These are phyloP conservation scores for Magnusiomyces paraingens DNA, from an alignment of 1,139 yeast genomes.

Conservation along the genomic window DNA sequence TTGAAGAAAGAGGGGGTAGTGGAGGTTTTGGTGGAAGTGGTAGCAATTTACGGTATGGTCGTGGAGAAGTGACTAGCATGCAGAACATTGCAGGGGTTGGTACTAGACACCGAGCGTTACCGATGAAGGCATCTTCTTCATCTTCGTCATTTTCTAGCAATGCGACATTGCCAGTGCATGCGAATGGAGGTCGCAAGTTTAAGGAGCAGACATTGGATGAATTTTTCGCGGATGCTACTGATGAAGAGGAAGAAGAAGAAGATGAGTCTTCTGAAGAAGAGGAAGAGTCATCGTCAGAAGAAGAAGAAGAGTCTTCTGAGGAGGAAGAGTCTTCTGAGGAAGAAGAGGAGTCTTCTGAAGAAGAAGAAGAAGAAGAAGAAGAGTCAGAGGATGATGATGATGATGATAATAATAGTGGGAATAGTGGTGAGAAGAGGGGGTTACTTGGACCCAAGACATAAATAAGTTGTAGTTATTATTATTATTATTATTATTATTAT, in stretches of 20 bases:
- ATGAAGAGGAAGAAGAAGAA: conserved; percentile 26
- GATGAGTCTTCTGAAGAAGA: conserved; percentile 20
- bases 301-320: conserved; percentile 16
- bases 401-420: not conserved
- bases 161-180: conserved; percentile 6
- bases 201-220: conserved; percentile 78
- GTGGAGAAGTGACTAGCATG: not conserved
- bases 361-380: conserved; percentile 50
- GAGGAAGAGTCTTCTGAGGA: conserved; percentile 11
- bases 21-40: conserved; percentile 1
- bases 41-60: not conserved
- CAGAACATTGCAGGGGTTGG: not conserved
- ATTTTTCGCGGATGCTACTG: conserved; percentile 56
- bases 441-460: too few species aligned
- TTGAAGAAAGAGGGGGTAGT: conserved; percentile 10
- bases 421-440: too few species aligned
- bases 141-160: conserved; percentile 11
- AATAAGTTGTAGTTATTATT: too few species aligned
- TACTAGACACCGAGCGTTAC: not conserved
- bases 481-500: too few species aligned
- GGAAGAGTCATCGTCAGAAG: conserved; percentile 23
- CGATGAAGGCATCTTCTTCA: not conserved
- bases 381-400: conserved; percentile 1
- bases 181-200: conserved; percentile 33
- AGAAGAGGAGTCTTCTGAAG: conserved; percentile 36